Evolutionary conservation across 306 rosid genomes (phyloP).

Genomic region (Geum urbanum): DNA sequence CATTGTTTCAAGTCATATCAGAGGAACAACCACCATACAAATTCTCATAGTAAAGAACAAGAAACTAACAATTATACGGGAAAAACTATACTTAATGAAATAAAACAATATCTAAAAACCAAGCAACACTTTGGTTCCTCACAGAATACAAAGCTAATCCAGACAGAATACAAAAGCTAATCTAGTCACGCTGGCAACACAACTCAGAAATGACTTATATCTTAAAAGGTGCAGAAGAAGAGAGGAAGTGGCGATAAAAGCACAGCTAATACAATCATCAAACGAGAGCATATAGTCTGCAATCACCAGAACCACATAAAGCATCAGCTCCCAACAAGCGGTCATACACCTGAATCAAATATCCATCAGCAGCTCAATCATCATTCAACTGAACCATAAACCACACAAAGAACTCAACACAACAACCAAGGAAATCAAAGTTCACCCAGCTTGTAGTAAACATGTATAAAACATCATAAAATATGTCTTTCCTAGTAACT

Average conservation of each 20-base stretch:
- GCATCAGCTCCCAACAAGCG: constrained; percentile 95
- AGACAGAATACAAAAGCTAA: not conserved
- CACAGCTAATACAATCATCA: constrained; percentile 78
- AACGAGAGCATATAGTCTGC: constrained; percentile 84
- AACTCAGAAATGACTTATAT: constrained; percentile 29
- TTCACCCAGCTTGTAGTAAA: constrained; percentile 5
- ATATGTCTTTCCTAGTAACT: not conserved
- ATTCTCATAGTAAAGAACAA: not conserved
- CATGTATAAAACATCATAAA: not conserved
- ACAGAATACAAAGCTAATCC: constrained; percentile 26
- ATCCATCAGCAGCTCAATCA: constrained; percentile 78
- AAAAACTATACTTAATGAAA: constrained; percentile 15
- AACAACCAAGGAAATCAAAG: constrained; percentile 33
- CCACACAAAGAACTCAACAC: constrained; percentile 23
- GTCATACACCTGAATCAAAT: constrained; percentile 89
- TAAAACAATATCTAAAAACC: not conserved
- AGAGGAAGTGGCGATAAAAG: constrained; percentile 54
- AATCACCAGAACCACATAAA: constrained; percentile 97
- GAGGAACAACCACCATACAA: not conserved
- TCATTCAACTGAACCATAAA: constrained; percentile 41
- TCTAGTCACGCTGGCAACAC: constrained; percentile 19
- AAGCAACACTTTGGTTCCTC: constrained; percentile 18
- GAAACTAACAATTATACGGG: not conserved
- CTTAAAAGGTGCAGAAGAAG: constrained; percentile 40
- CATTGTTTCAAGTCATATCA: not conserved